Evolutionary conservation across 768 basidiomycete genomes (phyloP).

Genomic region (Xerocomus brunneocitrinus): DNA sequence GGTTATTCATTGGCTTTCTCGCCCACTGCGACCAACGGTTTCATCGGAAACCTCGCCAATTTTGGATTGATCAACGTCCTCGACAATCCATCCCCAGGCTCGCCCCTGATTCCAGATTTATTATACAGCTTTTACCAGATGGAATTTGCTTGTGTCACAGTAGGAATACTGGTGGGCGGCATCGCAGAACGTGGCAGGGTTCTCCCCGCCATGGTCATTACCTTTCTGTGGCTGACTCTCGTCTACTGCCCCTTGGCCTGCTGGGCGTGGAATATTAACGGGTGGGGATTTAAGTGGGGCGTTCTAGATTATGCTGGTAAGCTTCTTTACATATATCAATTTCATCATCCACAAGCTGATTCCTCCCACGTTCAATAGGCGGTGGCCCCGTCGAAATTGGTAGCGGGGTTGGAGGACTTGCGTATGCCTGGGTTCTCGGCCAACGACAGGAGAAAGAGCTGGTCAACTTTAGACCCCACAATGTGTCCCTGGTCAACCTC

Average conservation of each 20-base stretch:
- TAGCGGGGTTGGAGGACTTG: constrained; percentile 79
- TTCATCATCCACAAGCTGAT: constrained; percentile 1
- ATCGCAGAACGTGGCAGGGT: constrained; percentile 85
- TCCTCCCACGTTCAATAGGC: constrained; percentile 36
- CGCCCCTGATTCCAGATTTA: constrained; percentile 74
- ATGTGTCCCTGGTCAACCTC: constrained; percentile 76
- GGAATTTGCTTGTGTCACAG: constrained; percentile 82
- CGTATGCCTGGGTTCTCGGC: constrained; percentile 84
- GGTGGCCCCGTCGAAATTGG: constrained; percentile 88
- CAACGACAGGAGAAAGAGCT: constrained; percentile 69
- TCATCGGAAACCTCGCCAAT: constrained; percentile 74
- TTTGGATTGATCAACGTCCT: constrained; percentile 74
- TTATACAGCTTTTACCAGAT: constrained; percentile 85
- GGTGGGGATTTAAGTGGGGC: constrained; percentile 84
- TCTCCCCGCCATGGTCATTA: constrained; percentile 74
- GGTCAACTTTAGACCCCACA: constrained; percentile 81
- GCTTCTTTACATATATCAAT: constrained; percentile 13
- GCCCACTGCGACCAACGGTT: constrained; percentile 65
- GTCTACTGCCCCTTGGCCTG: constrained; percentile 86
- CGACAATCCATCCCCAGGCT: constrained; percentile 69
- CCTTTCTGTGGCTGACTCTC: constrained; percentile 80
- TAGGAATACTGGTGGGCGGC: constrained; percentile 71
- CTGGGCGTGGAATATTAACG: constrained; percentile 78
- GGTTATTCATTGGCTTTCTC: constrained; percentile 86
- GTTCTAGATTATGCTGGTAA: constrained; percentile 84